Conservation (phyloP, 2,329 filamentous ascomycete genomes). For the Verticillium albo-atrum region DNA sequence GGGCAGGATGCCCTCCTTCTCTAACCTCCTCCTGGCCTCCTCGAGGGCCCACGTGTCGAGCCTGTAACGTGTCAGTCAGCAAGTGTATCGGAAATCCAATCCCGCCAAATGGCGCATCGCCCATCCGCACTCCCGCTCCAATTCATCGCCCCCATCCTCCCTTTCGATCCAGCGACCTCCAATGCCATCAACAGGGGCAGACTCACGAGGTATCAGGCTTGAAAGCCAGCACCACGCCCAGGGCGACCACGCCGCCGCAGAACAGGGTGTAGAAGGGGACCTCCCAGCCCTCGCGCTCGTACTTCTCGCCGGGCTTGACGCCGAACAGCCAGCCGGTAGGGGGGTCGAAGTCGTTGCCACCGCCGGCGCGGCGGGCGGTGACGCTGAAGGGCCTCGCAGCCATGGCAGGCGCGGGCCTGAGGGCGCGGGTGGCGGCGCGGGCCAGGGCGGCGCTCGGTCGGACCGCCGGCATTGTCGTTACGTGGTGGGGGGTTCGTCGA, state of each 20-base stretch:
- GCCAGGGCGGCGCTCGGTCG: conserved; percentile 12
- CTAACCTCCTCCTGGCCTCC: conserved; percentile 90
- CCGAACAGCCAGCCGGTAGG: conserved; percentile 91
- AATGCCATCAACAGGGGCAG: neutral
- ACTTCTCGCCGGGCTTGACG: conserved; percentile 91
- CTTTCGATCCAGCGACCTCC: neutral
- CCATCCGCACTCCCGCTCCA: neutral
- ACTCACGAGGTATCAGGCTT: conserved; percentile 99
- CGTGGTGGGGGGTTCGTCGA: neutral
- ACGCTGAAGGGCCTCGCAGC: conserved; percentile 36
- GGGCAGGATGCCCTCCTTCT: conserved; percentile 88
- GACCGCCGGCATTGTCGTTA: conserved; percentile 11
- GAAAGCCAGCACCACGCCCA: conserved; percentile 80
- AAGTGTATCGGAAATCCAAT: neutral
- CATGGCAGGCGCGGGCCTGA: conserved; percentile 21
- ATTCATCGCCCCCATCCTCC: neutral
- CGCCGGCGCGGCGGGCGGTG: conserved; percentile 35
- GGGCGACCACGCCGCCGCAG: conserved; percentile 69
- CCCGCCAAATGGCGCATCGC: neutral
- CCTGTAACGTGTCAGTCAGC: conserved; percentile 44
- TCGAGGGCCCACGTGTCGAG: conserved; percentile 99
- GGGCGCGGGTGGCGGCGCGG: conserved; percentile 21
- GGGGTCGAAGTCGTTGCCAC: conserved; percentile 73
- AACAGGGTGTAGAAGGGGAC: conserved; percentile 79
- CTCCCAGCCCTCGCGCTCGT: conserved; percentile 97